These are phyloP conservation scores for Capniomyces stellatus DNA, from an alignment of 371 early-diverging fungal genomes.

Conservation along the genomic window DNA sequence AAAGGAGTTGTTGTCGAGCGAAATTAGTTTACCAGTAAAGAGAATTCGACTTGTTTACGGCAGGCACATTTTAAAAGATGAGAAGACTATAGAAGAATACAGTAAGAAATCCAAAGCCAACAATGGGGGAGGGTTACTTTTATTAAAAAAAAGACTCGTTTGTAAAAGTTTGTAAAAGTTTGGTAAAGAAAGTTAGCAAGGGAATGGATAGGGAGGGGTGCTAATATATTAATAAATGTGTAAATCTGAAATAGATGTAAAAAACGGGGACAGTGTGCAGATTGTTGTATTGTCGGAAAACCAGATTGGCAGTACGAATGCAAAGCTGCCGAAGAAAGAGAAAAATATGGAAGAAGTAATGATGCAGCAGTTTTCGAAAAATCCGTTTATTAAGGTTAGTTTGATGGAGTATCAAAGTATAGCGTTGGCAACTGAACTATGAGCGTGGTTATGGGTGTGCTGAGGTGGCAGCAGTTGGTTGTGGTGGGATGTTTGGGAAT, in stretches of 20 bases:
- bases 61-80: slow-evolving; percentile 52
- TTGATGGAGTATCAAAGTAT: no score
- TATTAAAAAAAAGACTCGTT: no score
- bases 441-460: no score
- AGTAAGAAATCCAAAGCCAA: slow-evolving; percentile 34
- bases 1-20: background rate
- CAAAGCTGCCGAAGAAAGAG: background rate
- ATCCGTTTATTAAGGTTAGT: slow-evolving; percentile 2
- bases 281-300: slow-evolving; percentile 1
- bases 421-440: no score
- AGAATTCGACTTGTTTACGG: slow-evolving; percentile 51
- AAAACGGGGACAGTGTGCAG: background rate
- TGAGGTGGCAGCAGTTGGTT: no score
- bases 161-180: no score
- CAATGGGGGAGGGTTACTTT: no score
- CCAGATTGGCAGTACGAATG: background rate
- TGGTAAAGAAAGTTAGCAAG: no score
- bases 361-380: slow-evolving; percentile 1
- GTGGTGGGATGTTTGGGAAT: no score
- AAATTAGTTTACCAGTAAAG: slow-evolving; percentile 16
- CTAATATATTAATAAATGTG: no score
- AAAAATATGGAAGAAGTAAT: background rate
- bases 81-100: slow-evolving; percentile 33
- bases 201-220: no score
- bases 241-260: no score